Conservation (phyloP, 108 stramenopile species). For the Skeletonema marinoi region DNA sequence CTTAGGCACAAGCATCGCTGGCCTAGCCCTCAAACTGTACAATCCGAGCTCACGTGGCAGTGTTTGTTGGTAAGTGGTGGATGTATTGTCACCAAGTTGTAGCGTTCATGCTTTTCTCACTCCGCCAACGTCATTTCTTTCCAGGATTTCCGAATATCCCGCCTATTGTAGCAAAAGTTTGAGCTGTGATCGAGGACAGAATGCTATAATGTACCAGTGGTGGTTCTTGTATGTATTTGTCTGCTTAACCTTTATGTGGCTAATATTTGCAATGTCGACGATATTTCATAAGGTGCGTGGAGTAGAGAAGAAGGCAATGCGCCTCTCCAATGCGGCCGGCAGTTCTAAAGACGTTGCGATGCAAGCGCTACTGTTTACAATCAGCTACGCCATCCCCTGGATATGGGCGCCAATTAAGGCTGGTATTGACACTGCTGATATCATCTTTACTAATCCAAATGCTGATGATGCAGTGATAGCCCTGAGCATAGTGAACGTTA, state of each 20-base stretch:
- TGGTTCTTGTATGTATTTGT: slow-evolving; percentile 21
- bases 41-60: slow-evolving; percentile 12
- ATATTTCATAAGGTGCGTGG: background rate
- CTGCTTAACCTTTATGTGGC: background rate
- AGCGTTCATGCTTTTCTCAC: background rate
- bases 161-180: slow-evolving; percentile 16
- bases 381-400: background rate
- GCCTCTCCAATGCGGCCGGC: background rate
- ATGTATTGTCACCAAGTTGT: background rate
- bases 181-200: slow-evolving; percentile 47
- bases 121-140: background rate
- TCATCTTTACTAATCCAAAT: background rate
- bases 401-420: background rate
- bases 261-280: background rate
- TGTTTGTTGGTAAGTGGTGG: background rate
- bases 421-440: background rate
- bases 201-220: slow-evolving; percentile 45
- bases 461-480: background rate
- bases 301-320: background rate
- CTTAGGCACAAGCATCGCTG: slow-evolving; percentile 32
- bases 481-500: background rate
- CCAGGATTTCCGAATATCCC: slow-evolving; percentile 60
- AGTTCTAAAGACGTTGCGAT: background rate
- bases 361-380: background rate
- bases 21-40: slow-evolving; percentile 41